Conservation (phyloP, 73 alveolate species). For the Tetrahymena elliotti region DNA sequence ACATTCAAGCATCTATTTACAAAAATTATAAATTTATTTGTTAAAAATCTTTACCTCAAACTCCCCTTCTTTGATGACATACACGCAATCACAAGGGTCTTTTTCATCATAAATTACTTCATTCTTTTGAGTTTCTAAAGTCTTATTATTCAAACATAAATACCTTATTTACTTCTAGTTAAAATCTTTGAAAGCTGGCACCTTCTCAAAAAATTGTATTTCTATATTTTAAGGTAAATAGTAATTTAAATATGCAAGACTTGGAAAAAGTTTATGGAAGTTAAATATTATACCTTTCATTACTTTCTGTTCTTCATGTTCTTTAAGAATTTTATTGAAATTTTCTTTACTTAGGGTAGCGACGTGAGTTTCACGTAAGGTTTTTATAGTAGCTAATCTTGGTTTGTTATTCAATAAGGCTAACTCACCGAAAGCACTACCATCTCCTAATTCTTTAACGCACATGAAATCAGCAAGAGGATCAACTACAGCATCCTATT, state of each 20-base stretch:
- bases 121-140: not conserved
- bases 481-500: not conserved
- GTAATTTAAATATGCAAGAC: no score
- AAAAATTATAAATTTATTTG: no score
- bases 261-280: no score
- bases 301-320: not conserved
- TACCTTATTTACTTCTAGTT: not conserved
- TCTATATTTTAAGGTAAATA: not conserved
- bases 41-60: not conserved
- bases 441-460: not conserved
- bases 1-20: not conserved
- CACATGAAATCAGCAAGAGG: not conserved
- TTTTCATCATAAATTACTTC: not conserved
- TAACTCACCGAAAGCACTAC: constrained; percentile 10
- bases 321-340: not conserved
- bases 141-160: not conserved
- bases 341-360: constrained; percentile 4
- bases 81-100: not conserved
- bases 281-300: not conserved
- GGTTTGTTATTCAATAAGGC: constrained; percentile 4
- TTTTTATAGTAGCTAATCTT: not conserved
- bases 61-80: not conserved
- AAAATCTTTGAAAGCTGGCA: not conserved
- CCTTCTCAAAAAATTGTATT: not conserved
- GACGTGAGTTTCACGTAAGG: not conserved